Base-by-base conservation (phyloP, 1,139 yeast species). In the Suhomyces chickasaworum region DNA sequence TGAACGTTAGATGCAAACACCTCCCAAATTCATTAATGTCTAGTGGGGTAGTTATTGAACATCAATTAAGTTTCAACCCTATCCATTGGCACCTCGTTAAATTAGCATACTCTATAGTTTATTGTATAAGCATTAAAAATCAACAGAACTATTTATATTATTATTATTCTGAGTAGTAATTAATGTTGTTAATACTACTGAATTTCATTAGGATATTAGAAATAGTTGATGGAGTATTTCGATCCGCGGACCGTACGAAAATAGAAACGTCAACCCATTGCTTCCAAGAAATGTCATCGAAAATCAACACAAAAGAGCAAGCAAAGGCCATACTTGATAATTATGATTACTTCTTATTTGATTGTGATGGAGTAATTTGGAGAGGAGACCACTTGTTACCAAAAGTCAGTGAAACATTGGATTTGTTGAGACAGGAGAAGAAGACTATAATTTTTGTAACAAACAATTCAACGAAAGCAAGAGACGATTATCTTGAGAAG, bases 391-490 rank as follows among this genome's bases (percentile, higher is more conserved):
- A 74, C 53, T 55, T 75, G 35, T 58, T 75, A 35, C 79, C 79
- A 1, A 57, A 60, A 10, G 71, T 73, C 5, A 63, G 60, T 7
- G 78, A 75, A 52, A 73, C 80, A 2, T 59, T 75, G 29, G 57
- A 57, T 9, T 53, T 71, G 30, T 62, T 75, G 45, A 73, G 68
- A 49, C 45, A 56, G 8, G 49, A 51, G 40, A 58, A 61, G 12
- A 93, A 93, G 64, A 80, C 84, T 45, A 74, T 89, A 42, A 77
- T 90, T 40, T 93, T 93, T 66, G 99, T 95, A 29, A 91, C 99
- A 44, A 93, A 93, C 73, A 93, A 93, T 68, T 89, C 97, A 15
- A 89, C 97, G 30, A 93, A 93, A 65, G 86, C 97, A 2, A 75
- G 99, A 52, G 66, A 71, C 42, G 86, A 85, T 41, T 93, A 95